Percentiles rank a stretch among this genome's conserved stretches.
phyloP scores from a whole-genome alignment of 1,139 yeast species.

The Keqinozyma sinolaborantium region DNA sequence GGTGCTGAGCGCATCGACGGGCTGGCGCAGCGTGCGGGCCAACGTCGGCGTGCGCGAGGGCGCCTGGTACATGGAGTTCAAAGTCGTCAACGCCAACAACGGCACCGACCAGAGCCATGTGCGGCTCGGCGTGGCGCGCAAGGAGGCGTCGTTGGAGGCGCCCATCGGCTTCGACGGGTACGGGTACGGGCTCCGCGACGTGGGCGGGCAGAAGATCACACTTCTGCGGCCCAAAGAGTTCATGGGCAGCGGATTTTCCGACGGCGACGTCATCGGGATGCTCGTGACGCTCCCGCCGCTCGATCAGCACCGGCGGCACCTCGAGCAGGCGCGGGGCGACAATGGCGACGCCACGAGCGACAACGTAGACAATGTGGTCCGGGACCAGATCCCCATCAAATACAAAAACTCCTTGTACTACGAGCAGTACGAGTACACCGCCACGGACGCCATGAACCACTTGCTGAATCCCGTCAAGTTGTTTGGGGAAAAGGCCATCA shows the following conservation, averaged over 20 bases:
- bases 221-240: constrained; percentile 62
- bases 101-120: constrained; percentile 49
- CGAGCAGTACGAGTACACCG: constrained; percentile 83
- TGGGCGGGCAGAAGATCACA: constrained; percentile 75
- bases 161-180: constrained; percentile 96
- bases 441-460: constrained; percentile 74
- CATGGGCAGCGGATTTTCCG: constrained; percentile 40
- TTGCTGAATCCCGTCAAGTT: constrained; percentile 69
- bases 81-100: constrained; percentile 47
- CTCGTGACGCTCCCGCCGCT: constrained; percentile 66
- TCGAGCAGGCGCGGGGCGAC: constrained; percentile 1
- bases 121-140: constrained; percentile 74
- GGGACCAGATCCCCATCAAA: constrained; percentile 88
- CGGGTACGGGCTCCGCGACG: constrained; percentile 87
- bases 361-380: constrained; percentile 36
- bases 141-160: constrained; percentile 88
- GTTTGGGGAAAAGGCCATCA: constrained; percentile 60
- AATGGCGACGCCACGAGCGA: constrained; percentile 18
- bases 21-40: constrained; percentile 80
- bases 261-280: constrained; percentile 84
- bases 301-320: constrained; percentile 30
- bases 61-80: constrained; percentile 72
- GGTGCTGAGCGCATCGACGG: constrained; percentile 54
- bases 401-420: constrained; percentile 75
- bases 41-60: constrained; percentile 82